phyloP scores from a whole-genome alignment of 2,329 filamentous ascomycete genomes.

The Pseudocercospora fijiensis region DNA sequence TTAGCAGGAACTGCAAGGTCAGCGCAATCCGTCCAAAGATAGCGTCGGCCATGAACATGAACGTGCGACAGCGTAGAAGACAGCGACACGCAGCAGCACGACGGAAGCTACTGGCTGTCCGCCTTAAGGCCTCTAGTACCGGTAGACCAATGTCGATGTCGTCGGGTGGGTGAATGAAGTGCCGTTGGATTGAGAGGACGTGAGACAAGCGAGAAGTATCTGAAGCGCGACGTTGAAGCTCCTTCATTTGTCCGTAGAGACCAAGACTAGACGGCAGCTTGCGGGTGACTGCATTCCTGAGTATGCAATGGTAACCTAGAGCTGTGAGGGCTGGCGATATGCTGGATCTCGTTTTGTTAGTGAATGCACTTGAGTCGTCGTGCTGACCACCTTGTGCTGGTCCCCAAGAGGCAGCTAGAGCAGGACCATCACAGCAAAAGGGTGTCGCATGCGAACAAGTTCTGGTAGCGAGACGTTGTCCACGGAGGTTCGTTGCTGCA shows the following conservation, averaged over 20 bases:
- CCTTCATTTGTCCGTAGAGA: conserved; percentile 1
- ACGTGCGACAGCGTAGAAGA: neutral
- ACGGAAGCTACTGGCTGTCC: neutral
- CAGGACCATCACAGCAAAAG: neutral
- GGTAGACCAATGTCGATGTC: neutral
- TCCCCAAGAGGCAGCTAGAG: neutral
- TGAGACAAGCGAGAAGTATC: conserved; percentile 4
- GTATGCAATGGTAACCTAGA: conserved; percentile 2
- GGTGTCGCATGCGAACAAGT: neutral
- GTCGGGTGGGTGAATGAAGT: neutral
- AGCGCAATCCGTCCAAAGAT: neutral
- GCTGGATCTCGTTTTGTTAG: neutral
- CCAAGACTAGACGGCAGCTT: neutral
- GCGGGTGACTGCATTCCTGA: neutral
- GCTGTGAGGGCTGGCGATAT: neutral
- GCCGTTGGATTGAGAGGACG: neutral
- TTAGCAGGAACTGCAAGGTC: neutral
- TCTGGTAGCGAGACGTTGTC: conserved; percentile 5
- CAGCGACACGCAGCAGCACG: neutral
- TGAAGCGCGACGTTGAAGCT: neutral
- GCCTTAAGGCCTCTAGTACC: neutral
- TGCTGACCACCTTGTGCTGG: neutral
- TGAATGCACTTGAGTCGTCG: neutral
- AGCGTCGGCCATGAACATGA: neutral
- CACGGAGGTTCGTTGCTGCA: neutral